Percentiles rank a stretch among this genome's conserved stretches.
phyloP scores from a whole-genome alignment of 2,329 filamentous ascomycete species.

The Sclerotinia subarctica region DNA sequence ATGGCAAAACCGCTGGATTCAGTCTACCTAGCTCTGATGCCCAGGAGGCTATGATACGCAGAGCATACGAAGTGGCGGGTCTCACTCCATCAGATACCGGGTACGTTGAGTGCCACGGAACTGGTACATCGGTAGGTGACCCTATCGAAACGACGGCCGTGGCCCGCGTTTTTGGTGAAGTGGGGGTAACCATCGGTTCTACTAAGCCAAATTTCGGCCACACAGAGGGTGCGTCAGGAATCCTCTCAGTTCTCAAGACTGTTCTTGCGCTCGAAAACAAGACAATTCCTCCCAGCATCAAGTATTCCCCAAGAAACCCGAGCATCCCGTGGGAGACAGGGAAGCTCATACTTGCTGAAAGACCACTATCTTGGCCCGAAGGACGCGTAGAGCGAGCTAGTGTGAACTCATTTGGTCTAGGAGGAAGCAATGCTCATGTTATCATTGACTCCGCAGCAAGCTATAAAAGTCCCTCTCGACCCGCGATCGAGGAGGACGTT shows the following conservation, averaged over 20 bases:
- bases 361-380: constrained; percentile 34
- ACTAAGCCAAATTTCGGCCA: constrained; percentile 36
- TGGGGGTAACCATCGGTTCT: neutral
- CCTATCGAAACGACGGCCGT: constrained; percentile 22
- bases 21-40: neutral
- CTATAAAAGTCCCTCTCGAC: too few species aligned
- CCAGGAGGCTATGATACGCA: neutral
- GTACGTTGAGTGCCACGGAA: constrained; percentile 9
- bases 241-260: constrained; percentile 40
- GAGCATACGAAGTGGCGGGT: neutral
- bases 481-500: neutral
- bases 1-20: neutral
- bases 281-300: constrained; percentile 40
- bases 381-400: constrained; percentile 43
- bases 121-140: constrained; percentile 25
- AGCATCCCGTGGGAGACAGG: constrained; percentile 14
- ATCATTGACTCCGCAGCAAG: constrained; percentile 3
- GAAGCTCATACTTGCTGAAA: neutral
- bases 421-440: constrained; percentile 38
- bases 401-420: constrained; percentile 34
- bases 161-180: constrained; percentile 1
- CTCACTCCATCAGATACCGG: neutral
- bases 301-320: constrained; percentile 42
- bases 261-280: constrained; percentile 42
- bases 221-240: constrained; percentile 27